Percentiles rank a stretch among this genome's conserved stretches.
phyloP scores from a whole-genome alignment of 495 filamentous ascomycete species.

The Viridothelium virens region DNA sequence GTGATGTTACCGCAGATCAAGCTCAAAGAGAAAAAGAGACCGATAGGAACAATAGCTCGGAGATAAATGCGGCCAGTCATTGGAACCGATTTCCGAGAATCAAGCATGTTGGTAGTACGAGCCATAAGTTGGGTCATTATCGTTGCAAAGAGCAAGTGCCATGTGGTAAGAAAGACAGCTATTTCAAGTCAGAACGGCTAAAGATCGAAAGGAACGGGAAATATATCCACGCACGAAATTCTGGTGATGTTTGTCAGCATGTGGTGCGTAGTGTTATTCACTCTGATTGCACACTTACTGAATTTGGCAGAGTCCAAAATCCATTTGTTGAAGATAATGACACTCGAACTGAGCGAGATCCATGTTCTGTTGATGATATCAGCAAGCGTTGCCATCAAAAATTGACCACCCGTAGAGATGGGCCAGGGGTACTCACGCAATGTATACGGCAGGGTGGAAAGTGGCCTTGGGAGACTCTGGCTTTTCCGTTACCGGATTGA shows the following conservation, averaged over 20 bases:
- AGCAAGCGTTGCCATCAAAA: not conserved
- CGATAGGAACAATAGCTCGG: conserved; percentile 86
- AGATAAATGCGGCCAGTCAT: conserved; percentile 91
- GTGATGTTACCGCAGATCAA: conserved; percentile 92
- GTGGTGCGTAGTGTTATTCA: not conserved
- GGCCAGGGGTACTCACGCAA: conserved; percentile 55
- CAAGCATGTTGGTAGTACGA: conserved; percentile 73
- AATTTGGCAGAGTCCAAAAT: conserved; percentile 78
- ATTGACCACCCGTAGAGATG: conserved; percentile 2
- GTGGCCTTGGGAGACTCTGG: conserved; percentile 50
- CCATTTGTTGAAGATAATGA: conserved; percentile 99
- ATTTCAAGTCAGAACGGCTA: conserved; percentile 20
- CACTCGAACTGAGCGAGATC: conserved; percentile 84
- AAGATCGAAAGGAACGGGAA: not conserved
- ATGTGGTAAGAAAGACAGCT: conserved; percentile 78
- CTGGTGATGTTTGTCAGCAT: conserved; percentile 24
- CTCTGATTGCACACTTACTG: conserved; percentile 51
- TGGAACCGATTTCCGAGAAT: conserved; percentile 82
- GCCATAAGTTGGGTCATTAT: conserved; percentile 86
- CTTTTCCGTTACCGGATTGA: conserved; percentile 68
- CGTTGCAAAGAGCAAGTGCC: conserved; percentile 83
- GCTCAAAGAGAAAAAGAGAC: conserved; percentile 84
- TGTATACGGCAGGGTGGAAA: conserved; percentile 82
- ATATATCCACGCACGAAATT: conserved; percentile 33
- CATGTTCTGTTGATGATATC: conserved; percentile 53